These are phyloP conservation scores for Homolaphlyctis polyrhiza DNA, from an alignment of 371 early-diverging fungal genomes.

Conservation along the genomic window DNA sequence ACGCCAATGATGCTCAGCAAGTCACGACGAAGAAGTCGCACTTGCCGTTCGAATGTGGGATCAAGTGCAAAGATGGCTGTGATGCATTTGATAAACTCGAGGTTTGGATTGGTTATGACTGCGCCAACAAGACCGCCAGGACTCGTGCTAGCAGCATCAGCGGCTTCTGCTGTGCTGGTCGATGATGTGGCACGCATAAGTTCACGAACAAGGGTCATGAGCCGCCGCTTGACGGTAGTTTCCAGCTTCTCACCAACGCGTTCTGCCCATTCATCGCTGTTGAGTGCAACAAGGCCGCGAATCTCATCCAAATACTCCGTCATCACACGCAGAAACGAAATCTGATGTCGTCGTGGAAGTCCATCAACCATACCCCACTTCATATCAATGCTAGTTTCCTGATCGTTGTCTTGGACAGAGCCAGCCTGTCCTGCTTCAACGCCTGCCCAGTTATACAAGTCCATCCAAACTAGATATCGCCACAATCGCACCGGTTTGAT, in stretches of 20 bases:
- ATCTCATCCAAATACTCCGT: conserved; percentile 30
- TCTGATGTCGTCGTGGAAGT: conserved; percentile 70
- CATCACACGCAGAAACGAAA: conserved; percentile 48
- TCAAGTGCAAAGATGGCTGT: conserved; percentile 73
- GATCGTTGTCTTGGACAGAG: conserved; percentile 2
- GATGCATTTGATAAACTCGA: conserved; percentile 73
- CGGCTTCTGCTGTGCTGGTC: conserved; percentile 6
- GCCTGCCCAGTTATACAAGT: conserved; percentile 84
- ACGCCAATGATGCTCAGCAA: conserved; percentile 56
- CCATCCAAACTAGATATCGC: conserved; percentile 89
- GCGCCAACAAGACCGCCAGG: conserved; percentile 74
- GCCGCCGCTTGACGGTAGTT: conserved; percentile 7
- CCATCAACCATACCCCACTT: conserved; percentile 87
- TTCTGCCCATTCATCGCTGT: not conserved
- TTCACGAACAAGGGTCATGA: conserved; percentile 10
- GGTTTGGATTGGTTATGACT: conserved; percentile 57
- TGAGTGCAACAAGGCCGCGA: not conserved
- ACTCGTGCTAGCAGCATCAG: no score
- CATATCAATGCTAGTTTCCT: conserved; percentile 44
- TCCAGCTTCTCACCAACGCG: not conserved
- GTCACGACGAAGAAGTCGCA: conserved; percentile 70
- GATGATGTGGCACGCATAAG: not conserved
- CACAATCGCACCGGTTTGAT: conserved; percentile 63
- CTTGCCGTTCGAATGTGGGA: conserved; percentile 50
- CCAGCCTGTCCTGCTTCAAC: conserved; percentile 22